A percentile compares a stretch with the other conserved stretches of the same genome.
Evolutionary conservation across 192 early-diverging fungal species (phyloP).

Genomic region (Mortierella hygrophila): DNA sequence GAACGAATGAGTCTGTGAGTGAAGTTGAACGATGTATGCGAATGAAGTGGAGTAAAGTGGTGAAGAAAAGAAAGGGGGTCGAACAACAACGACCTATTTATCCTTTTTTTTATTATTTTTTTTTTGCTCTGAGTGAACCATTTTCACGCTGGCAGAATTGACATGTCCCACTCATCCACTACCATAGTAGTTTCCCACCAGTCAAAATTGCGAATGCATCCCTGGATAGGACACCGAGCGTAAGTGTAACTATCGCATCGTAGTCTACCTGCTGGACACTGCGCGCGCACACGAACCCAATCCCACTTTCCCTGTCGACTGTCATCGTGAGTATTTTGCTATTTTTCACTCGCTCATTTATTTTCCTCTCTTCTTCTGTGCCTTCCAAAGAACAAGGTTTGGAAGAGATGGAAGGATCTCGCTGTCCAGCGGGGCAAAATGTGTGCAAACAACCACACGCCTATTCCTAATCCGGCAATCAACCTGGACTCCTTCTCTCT

Average conservation of each 20-base stretch:
- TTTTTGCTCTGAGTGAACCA: no score
- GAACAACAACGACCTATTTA: not conserved
- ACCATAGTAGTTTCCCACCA: no score
- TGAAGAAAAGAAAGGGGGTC: not conserved
- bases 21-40: not conserved
- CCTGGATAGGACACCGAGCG: no score
- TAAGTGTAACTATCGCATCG: no score
- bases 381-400: conserved; percentile 21
- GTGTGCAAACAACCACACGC: not conserved
- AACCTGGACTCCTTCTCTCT: not conserved
- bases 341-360: not conserved
- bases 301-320: not conserved
- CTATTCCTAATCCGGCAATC: not conserved
- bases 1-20: no score
- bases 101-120: not conserved
- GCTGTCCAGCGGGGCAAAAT: not conserved
- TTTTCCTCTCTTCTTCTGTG: not conserved
- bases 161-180: no score
- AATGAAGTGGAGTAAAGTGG: not conserved
- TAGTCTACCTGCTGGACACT: not conserved
- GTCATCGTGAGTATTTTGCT: not conserved
- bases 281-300: not conserved
- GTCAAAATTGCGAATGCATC: no score
- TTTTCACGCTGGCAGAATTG: no score
- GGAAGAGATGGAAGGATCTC: conserved; percentile 40